These are phyloP conservation scores for Rhazya stricta DNA, from an alignment of 257 asterid genomes.

Conservation along the genomic window DNA sequence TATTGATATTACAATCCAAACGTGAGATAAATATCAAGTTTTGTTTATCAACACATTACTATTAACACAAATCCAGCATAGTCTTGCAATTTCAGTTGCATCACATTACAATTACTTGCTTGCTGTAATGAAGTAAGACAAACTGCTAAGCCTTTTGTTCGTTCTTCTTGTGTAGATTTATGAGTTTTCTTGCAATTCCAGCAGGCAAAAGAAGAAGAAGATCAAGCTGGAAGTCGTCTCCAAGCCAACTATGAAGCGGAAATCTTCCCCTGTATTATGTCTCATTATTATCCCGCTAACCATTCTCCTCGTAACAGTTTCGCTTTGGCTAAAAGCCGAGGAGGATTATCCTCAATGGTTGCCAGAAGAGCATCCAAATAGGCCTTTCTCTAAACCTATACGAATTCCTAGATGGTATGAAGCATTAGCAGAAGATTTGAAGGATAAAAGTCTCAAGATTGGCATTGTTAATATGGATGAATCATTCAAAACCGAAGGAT, in stretches of 20 bases:
- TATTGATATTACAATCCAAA: neutral
- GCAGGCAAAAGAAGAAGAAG: neutral
- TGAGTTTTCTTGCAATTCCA: neutral
- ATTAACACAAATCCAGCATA: neutral
- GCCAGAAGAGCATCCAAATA: constrained; percentile 7
- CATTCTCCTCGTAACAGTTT: constrained; percentile 19
- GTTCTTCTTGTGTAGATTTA: neutral
- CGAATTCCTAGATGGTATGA: constrained; percentile 36
- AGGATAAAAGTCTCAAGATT: constrained; percentile 23
- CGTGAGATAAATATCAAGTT: neutral
- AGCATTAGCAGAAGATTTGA: constrained; percentile 14
- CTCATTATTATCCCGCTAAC: neutral
- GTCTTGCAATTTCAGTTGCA: constrained; percentile 1
- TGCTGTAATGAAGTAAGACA: neutral
- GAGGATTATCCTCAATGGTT: neutral
- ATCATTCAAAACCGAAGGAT: neutral
- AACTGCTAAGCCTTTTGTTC: neutral
- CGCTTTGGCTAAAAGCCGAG: constrained; percentile 17
- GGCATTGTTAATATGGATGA: constrained; percentile 28
- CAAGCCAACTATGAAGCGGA: constrained; percentile 4
- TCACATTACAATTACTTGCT: constrained; percentile 3
- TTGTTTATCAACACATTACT: neutral
- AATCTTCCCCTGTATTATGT: neutral
- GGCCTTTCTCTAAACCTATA: constrained; percentile 8
- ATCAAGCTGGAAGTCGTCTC: constrained; percentile 8